Base-by-base conservation (phyloP, 768 basidiomycete genomes). In the Pleurotus cornucopiae region DNA sequence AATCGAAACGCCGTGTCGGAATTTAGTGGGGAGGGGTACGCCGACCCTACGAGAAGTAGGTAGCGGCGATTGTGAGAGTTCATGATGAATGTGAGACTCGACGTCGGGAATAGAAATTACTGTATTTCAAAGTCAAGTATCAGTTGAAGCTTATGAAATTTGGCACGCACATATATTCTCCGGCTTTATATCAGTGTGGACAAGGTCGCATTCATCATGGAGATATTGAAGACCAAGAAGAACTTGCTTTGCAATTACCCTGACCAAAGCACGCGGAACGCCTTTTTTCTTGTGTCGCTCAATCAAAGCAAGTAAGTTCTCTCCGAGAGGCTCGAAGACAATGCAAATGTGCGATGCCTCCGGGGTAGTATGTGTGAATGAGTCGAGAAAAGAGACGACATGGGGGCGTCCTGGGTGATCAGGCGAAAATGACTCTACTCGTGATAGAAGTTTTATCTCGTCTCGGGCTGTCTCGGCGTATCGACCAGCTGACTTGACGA, bases 391-490 rank as follows among this genome's bases (percentile, higher is more conserved):
- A 9, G 90, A 86, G 58, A 97, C 92, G 56, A 96, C 81, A 66
- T 94, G 85, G 21, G 79, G 72, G 55, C 88, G 80, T 55, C 94
- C 94, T 13, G 83, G 83, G 67, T 96, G 94, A 2, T 75, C 66
- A n/a, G 84, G 87, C 66, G 83, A 87, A 68, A 82, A 79, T 16
- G 82, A 77, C 53, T 82, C 76, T 4, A 95, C 88, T 61, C 85
- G 85, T 60, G 85, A 82, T 40, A 94, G 81, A 34, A 98, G 82
- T 68, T 94, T 91, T 70, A 98, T 98, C 73, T 98, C 96, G 69
- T 98, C 96, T 49, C 89, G 83, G 25, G 96, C 96, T 4, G 96
- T 98, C 69, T 98, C 95, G 58, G 94, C 91, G 73, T 98, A 98
- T 61, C 94, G 87, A 20, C 86, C 84, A 18, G 94, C 95, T 25